Evolutionary conservation across 2,329 filamentous ascomycete species (phyloP), one percentile per base, ranked within the genome.

Genomic region (Aspergillus cejpii): DNA sequence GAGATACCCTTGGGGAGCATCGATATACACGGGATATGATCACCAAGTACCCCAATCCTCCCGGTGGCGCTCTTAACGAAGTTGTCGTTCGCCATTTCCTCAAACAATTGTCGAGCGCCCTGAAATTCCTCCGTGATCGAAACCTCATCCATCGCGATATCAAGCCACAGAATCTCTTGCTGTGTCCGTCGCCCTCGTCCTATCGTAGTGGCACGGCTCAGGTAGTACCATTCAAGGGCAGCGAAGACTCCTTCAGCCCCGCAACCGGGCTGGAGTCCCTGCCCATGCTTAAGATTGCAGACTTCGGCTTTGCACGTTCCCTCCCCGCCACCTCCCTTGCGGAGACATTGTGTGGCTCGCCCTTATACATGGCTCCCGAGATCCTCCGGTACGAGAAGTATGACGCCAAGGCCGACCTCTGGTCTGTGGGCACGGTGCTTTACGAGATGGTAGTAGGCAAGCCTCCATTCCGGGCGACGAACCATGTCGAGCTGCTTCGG

Each of bases 291-390:
- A 98, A 98, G 71, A 83, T 98, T 57, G 92, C 92, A 45, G 92
- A 98, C 70, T 98, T 98, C 62, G 92, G 92, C n/a, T 98, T 98
- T 64, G 92, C 92, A 44, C 83, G 92, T 44, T 88, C 94, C 44
- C 73, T 98, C 39, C 91, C 92, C 1, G 83, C 87, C 6, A 94
- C 91, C 0, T 91, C 90, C 4, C 77, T 98, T 51, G 92, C 92
- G 8, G 92, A 98, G 65, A 98, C 92, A 0, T 79, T 98, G 0
- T 98, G 92, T 66, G 92, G 92, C 14, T 97, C 92, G 10, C 92
- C 92, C 7, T 74, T 98, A 20, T 98, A 98, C 71, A 98, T 98
- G 92, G 92, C 92, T 0, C 92, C 92, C 3, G 92, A 98, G 70
- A 98, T 98, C 52, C 74, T 98, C 50, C 83, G 90, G 48, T 98